Evolutionary conservation across 805 yeast genomes (phyloP), one percentile per base, ranked within the genome.

Genomic region (Saccharomycopsis sp.): DNA sequence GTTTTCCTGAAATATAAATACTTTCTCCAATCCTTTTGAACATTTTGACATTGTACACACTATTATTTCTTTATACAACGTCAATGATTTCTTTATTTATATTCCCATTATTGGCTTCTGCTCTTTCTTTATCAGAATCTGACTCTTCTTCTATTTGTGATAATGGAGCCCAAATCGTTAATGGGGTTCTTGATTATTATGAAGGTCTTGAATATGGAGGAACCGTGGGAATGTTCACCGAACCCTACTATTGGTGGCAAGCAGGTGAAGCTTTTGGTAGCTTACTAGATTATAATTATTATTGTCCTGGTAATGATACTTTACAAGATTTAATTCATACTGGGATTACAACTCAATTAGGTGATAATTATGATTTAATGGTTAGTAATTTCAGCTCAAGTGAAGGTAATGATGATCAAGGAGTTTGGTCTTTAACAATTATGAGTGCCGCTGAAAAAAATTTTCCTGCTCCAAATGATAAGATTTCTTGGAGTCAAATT

Each of bases 181-280:
- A 57, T 12, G 74, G 73, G 31, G 58, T 62, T 42, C 56, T 63
- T 60, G 65, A 68, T 52, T 69, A 69, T 48, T 69, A 69, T 51
- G 60, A 55, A 44, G 74, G 73, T n/a, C 25, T 41, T 44, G 31
- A 49, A 25, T 50, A 57, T 41, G 73, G 72, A 13, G 74, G 74
- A 21, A 56, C 64, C 8, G 61, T 67, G 8, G 74, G 74, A 1
- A 64, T 64, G 68, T 66, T 69, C 48, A 44, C 55, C 3, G 37
- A 58, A 12, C 72, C 71, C 2, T 63, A 69, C 58, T 69, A 67
- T 55, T 69, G 74, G 74, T 69, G 74, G 74, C 60, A 68, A 45
- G 71, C 72, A 20, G 72, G 72, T 19, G 70, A 66, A 51, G 70
- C 69, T 3, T 69, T 68, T 52, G 73, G 72, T 17, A 68, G 70